Base-by-base conservation (phyloP, 345 rosid species). In the Ailanthus altissimus region DNA sequence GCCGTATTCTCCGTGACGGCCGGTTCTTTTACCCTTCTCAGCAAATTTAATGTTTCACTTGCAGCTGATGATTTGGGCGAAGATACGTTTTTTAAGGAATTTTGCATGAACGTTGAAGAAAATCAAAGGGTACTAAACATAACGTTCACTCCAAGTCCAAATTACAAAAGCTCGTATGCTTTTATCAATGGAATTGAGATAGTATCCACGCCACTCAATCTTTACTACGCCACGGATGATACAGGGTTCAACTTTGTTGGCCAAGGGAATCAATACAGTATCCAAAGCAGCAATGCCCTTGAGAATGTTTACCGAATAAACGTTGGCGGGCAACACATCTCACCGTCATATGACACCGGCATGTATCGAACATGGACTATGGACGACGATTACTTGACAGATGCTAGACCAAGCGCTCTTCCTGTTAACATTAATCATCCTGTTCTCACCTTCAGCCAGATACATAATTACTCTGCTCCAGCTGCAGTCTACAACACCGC, bases 221-320 rank as follows among this genome's bases (percentile, higher is more conserved):
- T 73, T 2, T 73, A 73, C 9, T 59, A 73, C 25, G 43, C 53
- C 4, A 16, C 26, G 12, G 25, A 28, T 57, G 25, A 7, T 0
- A 16, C 0, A 1, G 3, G 8, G 12, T 26, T 59, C 21, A 25
- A 0, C 3, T 46, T 45, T 43, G 45, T 73, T 28, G 76, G 67
- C 18, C 76, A 59, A 42, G 23, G 0, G 7, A 1, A 0, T 18
- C 2, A 0, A 2, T 5, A 42, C 65, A 8, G 2, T 28, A 25
- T 66, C 12, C 2, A 15, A 0, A 63, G 72, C 0, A 16, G 0
- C 0, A 70, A 45, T 0, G 86, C 86, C 16, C 76, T 89, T 0
- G 89, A 84, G 76, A 67, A 8, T 2, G 36, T 89, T 64, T 16
- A 84, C 72, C 74, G 90, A 9, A 0, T 80, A 61, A 85, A 84